Conservation (phyloP, 139 green algal genomes). For the Coelastrella sp. region DNA sequence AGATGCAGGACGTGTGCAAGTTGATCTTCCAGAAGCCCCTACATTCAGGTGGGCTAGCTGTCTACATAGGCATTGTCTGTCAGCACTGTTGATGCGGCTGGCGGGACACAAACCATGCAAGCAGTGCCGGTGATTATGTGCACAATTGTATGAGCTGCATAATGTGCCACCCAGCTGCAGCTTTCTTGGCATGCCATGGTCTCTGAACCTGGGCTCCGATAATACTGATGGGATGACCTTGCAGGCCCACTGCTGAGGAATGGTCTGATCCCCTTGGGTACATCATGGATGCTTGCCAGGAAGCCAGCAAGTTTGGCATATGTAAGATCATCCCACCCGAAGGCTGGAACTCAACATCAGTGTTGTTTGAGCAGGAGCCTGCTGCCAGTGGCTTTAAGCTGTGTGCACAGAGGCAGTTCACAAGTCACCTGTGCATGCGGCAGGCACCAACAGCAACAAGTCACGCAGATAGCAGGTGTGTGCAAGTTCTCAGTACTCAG, state of each 20-base stretch:
- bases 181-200: too few species aligned
- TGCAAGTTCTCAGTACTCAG: too few species aligned
- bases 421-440: slow-evolving; percentile 62
- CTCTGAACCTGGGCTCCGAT: too few species aligned
- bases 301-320: slow-evolving; percentile 82
- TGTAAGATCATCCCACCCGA: slow-evolving; percentile 89
- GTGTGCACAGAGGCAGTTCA: slow-evolving; percentile 56
- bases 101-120: too few species aligned
- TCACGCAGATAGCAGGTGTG: too few species aligned
- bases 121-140: too few species aligned
- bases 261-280: slow-evolving; percentile 88
- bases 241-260: slow-evolving; percentile 80
- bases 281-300: slow-evolving; percentile 71
- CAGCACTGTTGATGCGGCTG: too few species aligned
- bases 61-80: neutral
- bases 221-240: slow-evolving; percentile 47
- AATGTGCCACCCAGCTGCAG: too few species aligned
- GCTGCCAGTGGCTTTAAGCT: slow-evolving; percentile 27
- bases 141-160: too few species aligned
- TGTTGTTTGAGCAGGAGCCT: neutral
- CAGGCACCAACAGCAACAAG: neutral
- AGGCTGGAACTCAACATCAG: slow-evolving; percentile 58
- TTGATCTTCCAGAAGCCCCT: slow-evolving; percentile 66
- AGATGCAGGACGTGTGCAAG: slow-evolving; percentile 48
- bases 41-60: slow-evolving; percentile 34